Base-by-base conservation (phyloP, 2,329 filamentous ascomycete genomes). In the Ophiostoma australiae region DNA sequence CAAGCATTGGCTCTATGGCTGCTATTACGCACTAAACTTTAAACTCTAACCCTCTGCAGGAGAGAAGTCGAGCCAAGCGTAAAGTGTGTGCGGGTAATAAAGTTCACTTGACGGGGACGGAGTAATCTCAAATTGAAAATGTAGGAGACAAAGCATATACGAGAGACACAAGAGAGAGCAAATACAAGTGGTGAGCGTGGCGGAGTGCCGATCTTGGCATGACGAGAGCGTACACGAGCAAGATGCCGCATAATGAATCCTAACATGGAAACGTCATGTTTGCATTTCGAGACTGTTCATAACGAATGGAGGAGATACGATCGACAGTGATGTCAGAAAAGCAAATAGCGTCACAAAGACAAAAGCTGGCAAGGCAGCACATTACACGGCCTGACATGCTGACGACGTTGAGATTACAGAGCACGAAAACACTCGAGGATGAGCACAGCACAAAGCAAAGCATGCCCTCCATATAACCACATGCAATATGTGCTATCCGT, bases 281-380 rank as follows among this genome's bases (percentile, higher is more conserved):
- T 27, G 52, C 10, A 48, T 48, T 20, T 48, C 20, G 23, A 58
- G n/a, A 31, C 10, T 3, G 7, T 5, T 27, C 17, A 27, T 8
- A 27, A 27, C 52, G 10, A 58, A 58, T 58, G 52, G 52, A 58
- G 10, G 52, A 58, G n/a, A 58, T 58, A 58, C 52, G 52, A 58
- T 58, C 17, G 52, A 58, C 20, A 15, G 52, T 15, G 13, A 23
- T 58, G 23, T 58, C n/a, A 27, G n/a, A 31, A 58, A 58, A 23
- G n/a, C 27, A 48, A n/a, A n/a, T 20, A 8, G 52, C n/a, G 52
- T 58, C 15, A 31, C 23, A 58, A 58, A 58, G 44, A 17, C 44
- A 17, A 15, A 48, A 17, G 44, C 5, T 7, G 44, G 23, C 52
- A 11, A 15, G n/a, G 52, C 52, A 58, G 52, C 23, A 27, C 52